A percentile compares a stretch with the other conserved stretches of the same genome.
Evolutionary conservation across 1,139 yeast species (phyloP).

Genomic region (Saccharomyces pastorianus): DNA sequence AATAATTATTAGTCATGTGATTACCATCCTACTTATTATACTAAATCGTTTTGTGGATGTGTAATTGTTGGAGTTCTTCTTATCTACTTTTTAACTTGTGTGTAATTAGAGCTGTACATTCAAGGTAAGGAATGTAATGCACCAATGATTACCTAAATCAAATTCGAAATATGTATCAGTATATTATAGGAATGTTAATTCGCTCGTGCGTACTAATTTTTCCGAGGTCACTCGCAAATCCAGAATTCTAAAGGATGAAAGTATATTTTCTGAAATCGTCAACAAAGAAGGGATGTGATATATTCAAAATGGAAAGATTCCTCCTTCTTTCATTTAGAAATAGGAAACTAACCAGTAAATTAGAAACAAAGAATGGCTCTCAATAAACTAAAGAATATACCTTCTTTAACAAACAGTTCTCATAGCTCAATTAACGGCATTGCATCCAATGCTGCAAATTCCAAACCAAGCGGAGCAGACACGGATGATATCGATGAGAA

Average conservation of each 20-base stretch:
- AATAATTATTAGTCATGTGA: no score
- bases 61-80: no score
- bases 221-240: neutral
- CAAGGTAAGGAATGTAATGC: neutral
- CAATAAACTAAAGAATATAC: neutral
- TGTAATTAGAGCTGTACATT: neutral
- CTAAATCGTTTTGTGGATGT: no score
- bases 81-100: no score
- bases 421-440: neutral
- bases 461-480: slow-evolving; percentile 10
- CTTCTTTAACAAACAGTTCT: neutral
- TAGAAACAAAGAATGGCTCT: neutral
- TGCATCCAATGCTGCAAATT: neutral
- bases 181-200: neutral
- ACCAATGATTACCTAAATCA: neutral
- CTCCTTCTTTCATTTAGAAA: neutral
- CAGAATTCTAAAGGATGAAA: neutral
- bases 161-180: neutral
- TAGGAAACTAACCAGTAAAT: neutral
- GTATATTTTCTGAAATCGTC: neutral
- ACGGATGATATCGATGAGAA: slow-evolving; percentile 81
- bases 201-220: neutral
- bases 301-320: neutral
- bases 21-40: no score
- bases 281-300: neutral